phyloP scores from a whole-genome alignment of 2,329 filamentous ascomycete species.

The Fusarium sp. region DNA sequence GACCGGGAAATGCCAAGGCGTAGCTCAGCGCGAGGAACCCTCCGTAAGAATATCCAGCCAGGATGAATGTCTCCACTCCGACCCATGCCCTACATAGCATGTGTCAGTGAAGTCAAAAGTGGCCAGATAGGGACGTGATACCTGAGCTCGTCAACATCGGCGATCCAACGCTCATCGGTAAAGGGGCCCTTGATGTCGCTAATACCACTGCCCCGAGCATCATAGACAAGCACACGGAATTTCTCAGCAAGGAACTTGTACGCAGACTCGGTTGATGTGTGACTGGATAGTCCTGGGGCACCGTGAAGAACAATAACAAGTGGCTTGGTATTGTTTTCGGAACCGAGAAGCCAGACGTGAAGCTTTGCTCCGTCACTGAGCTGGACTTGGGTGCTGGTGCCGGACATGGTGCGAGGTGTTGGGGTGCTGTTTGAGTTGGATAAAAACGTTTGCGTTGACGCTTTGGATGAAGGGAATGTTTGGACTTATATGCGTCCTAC shows the following conservation, averaged over 20 bases:
- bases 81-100: not conserved
- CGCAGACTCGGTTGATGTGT: not conserved
- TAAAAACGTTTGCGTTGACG: not conserved
- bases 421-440: not conserved
- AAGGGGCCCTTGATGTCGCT: slow-evolving; percentile 11
- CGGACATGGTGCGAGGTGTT: not conserved
- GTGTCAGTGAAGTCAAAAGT: not conserved
- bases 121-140: not conserved
- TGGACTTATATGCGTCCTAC: not conserved
- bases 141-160: slow-evolving; percentile 15
- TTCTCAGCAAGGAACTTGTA: slow-evolving; percentile 10
- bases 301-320: slow-evolving; percentile 14
- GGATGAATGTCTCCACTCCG: slow-evolving; percentile 8
- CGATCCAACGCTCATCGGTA: slow-evolving; percentile 12
- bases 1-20: not conserved
- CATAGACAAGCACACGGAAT: slow-evolving; percentile 19
- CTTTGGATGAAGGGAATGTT: not conserved
- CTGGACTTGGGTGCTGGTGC: not conserved
- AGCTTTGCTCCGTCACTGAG: slow-evolving; percentile 16
- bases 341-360: slow-evolving; percentile 15
- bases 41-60: slow-evolving; percentile 13
- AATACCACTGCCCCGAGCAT: slow-evolving; percentile 9
- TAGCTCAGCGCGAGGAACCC: slow-evolving; percentile 15
- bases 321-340: slow-evolving; percentile 11
- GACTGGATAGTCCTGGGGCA: slow-evolving; percentile 1